Conservation (phyloP, 2,329 filamentous ascomycete species). For the Alternaria ventricosa region DNA sequence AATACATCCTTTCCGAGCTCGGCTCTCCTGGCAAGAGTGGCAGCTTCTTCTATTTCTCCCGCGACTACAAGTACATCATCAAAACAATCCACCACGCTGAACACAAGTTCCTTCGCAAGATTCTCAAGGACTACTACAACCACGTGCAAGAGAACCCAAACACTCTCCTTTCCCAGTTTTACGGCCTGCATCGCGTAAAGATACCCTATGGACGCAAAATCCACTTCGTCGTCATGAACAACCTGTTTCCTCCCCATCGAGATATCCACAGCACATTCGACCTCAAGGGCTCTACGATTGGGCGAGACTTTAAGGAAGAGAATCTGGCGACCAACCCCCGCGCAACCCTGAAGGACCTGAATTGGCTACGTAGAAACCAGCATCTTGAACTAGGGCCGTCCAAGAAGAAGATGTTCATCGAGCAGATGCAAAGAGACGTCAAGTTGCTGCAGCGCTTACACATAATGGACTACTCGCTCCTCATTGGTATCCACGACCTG, state of each 20-base stretch:
- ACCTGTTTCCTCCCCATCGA: conserved; percentile 94
- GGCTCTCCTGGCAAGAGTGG: conserved; percentile 97
- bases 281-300: conserved; percentile 93
- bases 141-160: conserved; percentile 95
- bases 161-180: conserved; percentile 96
- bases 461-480: conserved; percentile 98
- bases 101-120: conserved; percentile 84
- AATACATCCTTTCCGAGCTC: conserved; percentile 97
- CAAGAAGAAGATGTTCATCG: conserved; percentile 86
- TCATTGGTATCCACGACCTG: conserved; percentile 92
- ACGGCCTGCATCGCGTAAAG: conserved; percentile 95
- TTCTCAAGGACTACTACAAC: conserved; percentile 88
- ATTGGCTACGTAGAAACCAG: conserved; percentile 87
- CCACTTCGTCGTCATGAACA: conserved; percentile 99
- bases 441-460: conserved; percentile 83
- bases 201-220: conserved; percentile 98
- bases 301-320: conserved; percentile 88
- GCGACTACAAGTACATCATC: conserved; percentile 99
- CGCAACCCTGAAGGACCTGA: conserved; percentile 93
- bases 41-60: conserved; percentile 99
- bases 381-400: conserved; percentile 86
- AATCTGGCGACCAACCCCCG: conserved; percentile 86
- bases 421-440: conserved; percentile 89
- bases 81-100: conserved; percentile 98
- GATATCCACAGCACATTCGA: conserved; percentile 98